phyloP scores from a whole-genome alignment of 768 basidiomycete genomes.

The Naganishia friedmannii region DNA sequence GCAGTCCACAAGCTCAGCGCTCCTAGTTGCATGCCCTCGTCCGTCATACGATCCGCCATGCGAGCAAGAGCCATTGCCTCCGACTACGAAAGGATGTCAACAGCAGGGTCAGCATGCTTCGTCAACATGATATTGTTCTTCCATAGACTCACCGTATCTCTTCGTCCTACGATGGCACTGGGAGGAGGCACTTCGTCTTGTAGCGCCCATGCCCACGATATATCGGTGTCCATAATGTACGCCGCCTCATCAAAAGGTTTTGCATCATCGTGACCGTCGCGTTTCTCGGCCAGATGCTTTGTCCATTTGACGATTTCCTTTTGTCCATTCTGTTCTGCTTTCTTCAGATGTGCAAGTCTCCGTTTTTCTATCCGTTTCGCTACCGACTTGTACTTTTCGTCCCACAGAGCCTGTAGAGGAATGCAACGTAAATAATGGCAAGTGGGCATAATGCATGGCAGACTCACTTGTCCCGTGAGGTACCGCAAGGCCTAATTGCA shows the following conservation, averaged over 20 bases:
- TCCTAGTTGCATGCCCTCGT: conserved; percentile 37
- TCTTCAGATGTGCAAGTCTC: conserved; percentile 59
- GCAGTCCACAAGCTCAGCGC: conserved; percentile 51
- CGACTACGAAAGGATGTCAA: conserved; percentile 32
- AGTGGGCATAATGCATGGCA: no score
- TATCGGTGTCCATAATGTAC: conserved; percentile 58
- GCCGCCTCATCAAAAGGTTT: conserved; percentile 52
- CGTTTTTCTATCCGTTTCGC: conserved; percentile 64
- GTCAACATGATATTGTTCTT: background rate
- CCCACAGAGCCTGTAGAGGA: conserved; percentile 57
- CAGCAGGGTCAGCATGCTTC: background rate
- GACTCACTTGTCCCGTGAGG: conserved; percentile 54
- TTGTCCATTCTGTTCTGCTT: conserved; percentile 36
- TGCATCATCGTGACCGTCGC: conserved; percentile 42
- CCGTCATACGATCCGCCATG: conserved; percentile 50
- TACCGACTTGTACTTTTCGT: conserved; percentile 64
- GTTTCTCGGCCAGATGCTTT: conserved; percentile 35
- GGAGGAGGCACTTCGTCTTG: conserved; percentile 83
- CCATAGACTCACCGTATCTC: conserved; percentile 63
- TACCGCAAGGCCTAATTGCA: conserved; percentile 63
- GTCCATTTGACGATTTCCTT: conserved; percentile 36
- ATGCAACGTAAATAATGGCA: background rate
- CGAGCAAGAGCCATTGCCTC: conserved; percentile 50
- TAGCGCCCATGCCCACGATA: conserved; percentile 82
- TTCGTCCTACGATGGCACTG: conserved; percentile 81